phyloP scores from a whole-genome alignment of 192 early-diverging fungal genomes.

The Rhizoclosmatium sp. region DNA sequence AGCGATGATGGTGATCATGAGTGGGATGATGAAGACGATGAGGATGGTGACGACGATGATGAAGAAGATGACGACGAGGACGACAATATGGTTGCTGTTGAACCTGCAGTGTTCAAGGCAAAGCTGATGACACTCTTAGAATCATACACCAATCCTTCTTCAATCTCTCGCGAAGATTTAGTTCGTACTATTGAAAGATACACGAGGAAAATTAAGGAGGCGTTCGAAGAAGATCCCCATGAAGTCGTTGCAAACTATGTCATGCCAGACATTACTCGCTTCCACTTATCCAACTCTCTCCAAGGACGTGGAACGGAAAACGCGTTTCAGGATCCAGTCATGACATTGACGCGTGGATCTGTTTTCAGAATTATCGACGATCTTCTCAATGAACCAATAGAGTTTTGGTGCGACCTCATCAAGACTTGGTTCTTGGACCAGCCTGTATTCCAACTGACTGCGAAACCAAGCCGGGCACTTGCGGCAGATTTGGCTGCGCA shows the following conservation, averaged over 20 bases:
- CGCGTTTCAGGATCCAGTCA: neutral
- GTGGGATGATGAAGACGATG: conserved; percentile 36
- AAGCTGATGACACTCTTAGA: conserved; percentile 43
- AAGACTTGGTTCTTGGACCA: conserved; percentile 64
- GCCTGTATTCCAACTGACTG: conserved; percentile 63
- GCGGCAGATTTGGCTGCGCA: conserved; percentile 59
- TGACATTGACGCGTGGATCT: conserved; percentile 56
- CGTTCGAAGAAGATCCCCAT: conserved; percentile 71
- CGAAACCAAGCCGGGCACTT: conserved; percentile 59
- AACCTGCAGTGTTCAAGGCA: conserved; percentile 60
- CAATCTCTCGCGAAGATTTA: conserved; percentile 31
- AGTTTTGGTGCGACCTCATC: conserved; percentile 64
- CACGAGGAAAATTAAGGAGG: conserved; percentile 61
- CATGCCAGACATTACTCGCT: conserved; percentile 57
- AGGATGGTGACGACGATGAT: conserved; percentile 31
- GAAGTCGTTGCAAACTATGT: conserved; percentile 66
- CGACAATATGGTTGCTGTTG: conserved; percentile 61
- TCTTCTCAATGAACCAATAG: conserved; percentile 55
- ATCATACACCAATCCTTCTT: conserved; percentile 30
- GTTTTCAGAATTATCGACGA: conserved; percentile 65
- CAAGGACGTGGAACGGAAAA: neutral
- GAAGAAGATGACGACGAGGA: conserved; percentile 47
- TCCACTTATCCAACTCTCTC: neutral
- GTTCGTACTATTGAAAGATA: conserved; percentile 41
- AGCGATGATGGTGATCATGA: conserved; percentile 44